Base-by-base conservation (phyloP, 108 stramenopile genomes). In the Fragilaria radians region DNA sequence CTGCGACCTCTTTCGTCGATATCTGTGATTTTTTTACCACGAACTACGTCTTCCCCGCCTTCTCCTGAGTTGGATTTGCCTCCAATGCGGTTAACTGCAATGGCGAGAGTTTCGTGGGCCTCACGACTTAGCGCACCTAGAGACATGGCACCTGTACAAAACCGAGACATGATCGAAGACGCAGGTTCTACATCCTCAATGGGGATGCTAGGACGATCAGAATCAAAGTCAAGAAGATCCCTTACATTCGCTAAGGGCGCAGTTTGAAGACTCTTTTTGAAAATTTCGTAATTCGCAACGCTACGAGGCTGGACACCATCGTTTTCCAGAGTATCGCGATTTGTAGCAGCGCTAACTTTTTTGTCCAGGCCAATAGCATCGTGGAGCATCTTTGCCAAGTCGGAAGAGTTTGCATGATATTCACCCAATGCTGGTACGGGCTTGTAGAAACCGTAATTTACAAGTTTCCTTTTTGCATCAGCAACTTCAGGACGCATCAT, bases 1-100 rank as follows among this genome's bases (percentile, higher is more conserved):
- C 83, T 85, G 54, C 84, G 71, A 36, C 91, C 91, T 33, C 79
- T 83, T 7, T 89, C 86, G 50, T 89, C 91, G 28, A 93, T 88
- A 66, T 93, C 87, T 0, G 49, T 61, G 19, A 93, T 58, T 7
- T 68, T 65, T 45, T 81, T 77, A 25, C 76, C 66, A 24, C 93
- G 78, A 47, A 90, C 54, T 28, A 77, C 66, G 62, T 96, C 93
- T 66, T 96, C 95, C 24, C 95, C 95, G 47, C 95, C 95, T 61
- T 96, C 95, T 32, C 95, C 95, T 59, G 91, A 91, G 78, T 96
- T 96, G 22, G 86, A 89, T 68, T 93, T 93, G 48, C 89, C 91
- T 49, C 95, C 95, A 59, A 96, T 77, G 52, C 86, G 74, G 71
- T 96, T 96, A 46, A 94, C 88, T 32, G 95, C 95, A 71, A 96